Base-by-base conservation (phyloP, 306 rosid species). In the Gillenia trifoliata region DNA sequence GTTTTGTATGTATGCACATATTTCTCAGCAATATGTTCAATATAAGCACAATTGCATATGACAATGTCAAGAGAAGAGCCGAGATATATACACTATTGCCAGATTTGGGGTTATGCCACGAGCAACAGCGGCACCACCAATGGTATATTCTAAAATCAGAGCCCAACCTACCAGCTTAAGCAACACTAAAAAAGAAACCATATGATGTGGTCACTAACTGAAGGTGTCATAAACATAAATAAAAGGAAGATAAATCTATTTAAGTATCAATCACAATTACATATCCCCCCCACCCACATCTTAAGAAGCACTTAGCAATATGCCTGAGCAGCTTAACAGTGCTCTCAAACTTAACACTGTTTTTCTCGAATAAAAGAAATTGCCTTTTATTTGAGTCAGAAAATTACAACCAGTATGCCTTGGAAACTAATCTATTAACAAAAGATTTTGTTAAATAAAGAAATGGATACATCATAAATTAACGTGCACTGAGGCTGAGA, bases 111-210 rank as follows among this genome's bases (percentile, higher is more conserved):
- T 78, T 76, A 89, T 77, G 68, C 98, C 98, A 64, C 98, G 95
- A 40, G 98, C 97, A 80, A 89, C 96, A 79, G 97, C 88, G 40
- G 98, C 83, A 34, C 92, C 85, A 56, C 97, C 91, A 55, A 93
- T 85, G 26, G 97, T 88, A 78, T 93, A 93, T 83, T 93, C 98
- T 77, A 91, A 78, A 64, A 91, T 70, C 85, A 93, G 75, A 52
- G 93, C 83, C 97, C 98, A 93, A 19, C 98, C 98, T 55, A 93
- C 67, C 79, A 91, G 82, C 98, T n/a, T 97, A 93, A 83, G 97
- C 64, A 67, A 66, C 71, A 26, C 41, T 65, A 66, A 20, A 49
- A 38, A n/a, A n/a, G n/a, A n/a, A 68, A 29, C 31, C 57, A 68
- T 17, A 68, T 28, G 15, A 47, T 47, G 34, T 11, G 19, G 73